Conservation (phyloP, 352 stramenopile genomes). For the Pythium pectinolyticum region DNA sequence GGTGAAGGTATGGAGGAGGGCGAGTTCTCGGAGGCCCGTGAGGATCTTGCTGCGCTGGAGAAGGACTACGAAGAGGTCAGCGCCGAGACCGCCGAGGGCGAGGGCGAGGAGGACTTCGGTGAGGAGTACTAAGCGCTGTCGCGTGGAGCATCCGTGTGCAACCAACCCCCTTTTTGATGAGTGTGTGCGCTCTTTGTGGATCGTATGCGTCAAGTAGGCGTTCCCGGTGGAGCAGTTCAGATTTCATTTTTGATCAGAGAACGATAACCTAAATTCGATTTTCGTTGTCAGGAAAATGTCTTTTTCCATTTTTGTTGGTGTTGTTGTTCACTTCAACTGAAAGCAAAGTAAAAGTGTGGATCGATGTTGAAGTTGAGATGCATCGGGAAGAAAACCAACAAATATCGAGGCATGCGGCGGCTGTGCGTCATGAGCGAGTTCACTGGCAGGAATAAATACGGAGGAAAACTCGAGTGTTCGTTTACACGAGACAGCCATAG, state of each 20-base stretch:
- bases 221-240: too few relatives aligned
- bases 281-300: neutral
- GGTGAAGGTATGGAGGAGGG: slow-evolving; percentile 99
- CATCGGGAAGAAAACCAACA: neutral
- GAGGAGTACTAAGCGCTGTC: slow-evolving; percentile 73
- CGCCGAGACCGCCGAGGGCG: slow-evolving; percentile 93
- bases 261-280: too few relatives aligned
- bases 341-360: neutral
- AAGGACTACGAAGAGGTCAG: slow-evolving; percentile 99
- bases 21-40: slow-evolving; percentile 99
- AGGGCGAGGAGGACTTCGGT: slow-evolving; percentile 92
- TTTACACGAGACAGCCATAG: slow-evolving; percentile 68
- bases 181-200: too few relatives aligned
- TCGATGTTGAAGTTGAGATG: neutral
- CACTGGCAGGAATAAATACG: neutral
- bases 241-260: neutral
- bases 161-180: too few relatives aligned
- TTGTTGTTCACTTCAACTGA: too few relatives aligned
- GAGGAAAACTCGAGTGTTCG: neutral
- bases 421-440: neutral
- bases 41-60: slow-evolving; percentile 97
- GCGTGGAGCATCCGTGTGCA: neutral
- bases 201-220: too few relatives aligned
- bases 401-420: neutral
- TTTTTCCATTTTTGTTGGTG: neutral